Evolutionary conservation across 2,329 filamentous ascomycete species (phyloP).

Genomic region (Phialophora expanda): DNA sequence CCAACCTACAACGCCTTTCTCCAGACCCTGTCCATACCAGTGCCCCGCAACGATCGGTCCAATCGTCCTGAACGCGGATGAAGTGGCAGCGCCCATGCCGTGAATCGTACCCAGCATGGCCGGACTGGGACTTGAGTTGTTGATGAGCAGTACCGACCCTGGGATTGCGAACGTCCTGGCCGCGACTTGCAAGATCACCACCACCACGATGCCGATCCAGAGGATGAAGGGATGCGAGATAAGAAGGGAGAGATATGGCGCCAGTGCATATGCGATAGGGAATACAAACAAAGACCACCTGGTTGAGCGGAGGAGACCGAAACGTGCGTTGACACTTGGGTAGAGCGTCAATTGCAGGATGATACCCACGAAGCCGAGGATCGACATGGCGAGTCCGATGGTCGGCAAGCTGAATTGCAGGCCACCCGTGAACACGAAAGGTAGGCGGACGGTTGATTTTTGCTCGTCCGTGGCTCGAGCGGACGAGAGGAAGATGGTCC

Average conservation of each 20-base stretch:
- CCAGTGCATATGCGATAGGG: slow-evolving; percentile 71
- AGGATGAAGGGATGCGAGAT: slow-evolving; percentile 61
- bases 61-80: slow-evolving; percentile 61
- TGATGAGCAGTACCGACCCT: slow-evolving; percentile 63
- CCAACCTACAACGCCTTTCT: slow-evolving; percentile 60
- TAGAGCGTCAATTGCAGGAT: slow-evolving; percentile 73
- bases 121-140: slow-evolving; percentile 65
- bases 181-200: slow-evolving; percentile 71
- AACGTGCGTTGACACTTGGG: slow-evolving; percentile 67
- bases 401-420: slow-evolving; percentile 71
- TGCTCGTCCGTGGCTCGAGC: slow-evolving; percentile 61
- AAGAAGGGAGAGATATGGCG: slow-evolving; percentile 73
- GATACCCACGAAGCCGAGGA: slow-evolving; percentile 75
- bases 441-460: slow-evolving; percentile 52
- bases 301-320: slow-evolving; percentile 72
- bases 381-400: slow-evolving; percentile 76
- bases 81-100: slow-evolving; percentile 63
- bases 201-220: slow-evolving; percentile 69
- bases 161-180: slow-evolving; percentile 73
- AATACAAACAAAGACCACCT: slow-evolving; percentile 71
- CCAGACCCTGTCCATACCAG: slow-evolving; percentile 61
- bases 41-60: slow-evolving; percentile 62
- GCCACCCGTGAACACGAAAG: slow-evolving; percentile 69
- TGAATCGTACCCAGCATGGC: slow-evolving; percentile 65
- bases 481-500: slow-evolving; percentile 78